Base-by-base conservation (phyloP, 108 stramenopile species). In the Pseudonitzschia pungens region DNA sequence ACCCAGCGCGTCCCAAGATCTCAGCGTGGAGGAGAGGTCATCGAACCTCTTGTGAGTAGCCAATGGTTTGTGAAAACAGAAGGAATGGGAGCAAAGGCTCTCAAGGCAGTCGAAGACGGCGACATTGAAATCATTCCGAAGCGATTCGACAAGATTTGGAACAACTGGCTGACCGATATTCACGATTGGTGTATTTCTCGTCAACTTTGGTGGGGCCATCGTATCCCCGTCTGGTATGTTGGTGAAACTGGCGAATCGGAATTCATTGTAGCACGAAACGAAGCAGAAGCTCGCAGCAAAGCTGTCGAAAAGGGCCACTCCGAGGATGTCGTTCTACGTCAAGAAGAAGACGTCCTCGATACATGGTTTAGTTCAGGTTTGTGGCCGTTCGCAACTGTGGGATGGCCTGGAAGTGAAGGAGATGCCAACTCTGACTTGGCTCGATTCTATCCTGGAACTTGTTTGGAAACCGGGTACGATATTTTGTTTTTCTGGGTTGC, bases 401-500 rank as follows among this genome's bases (percentile, higher is more conserved):
- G 97, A 1, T 96, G 95, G 95, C 95, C 95, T 0, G 79, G 87
- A 29, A 70, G 79, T 21, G 92, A 92, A 64, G 81, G 79, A n/a
- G 84, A 81, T 44, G 69, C 76, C 33, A 77, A 84, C 51, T 85
- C 89, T 4, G 96, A 97, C 72, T 75, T 97, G 12, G 71, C 69
- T n/a, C 70, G 85, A 48, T 98, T 96, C 77, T 99, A 98, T 72
- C 98, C 99, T 28, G 87, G 90, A 24, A 89, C 96, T 4, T 92
- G 88, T 67, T 83, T 99, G 66, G 99, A 99, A 80, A 99, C 99
- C 2, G 99, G 99, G 20, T 96, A 97, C 70, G 99, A 99, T 83
- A 99, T 99, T 72, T 73, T 99, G 9, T 99, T 99, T 84, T 99
- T 99, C 78, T 99, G 99, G 99, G 99, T 99, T n/a, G 99, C 99